Conservation (phyloP, 495 filamentous ascomycete species). For the Hypoxylon crocopeplum region DNA sequence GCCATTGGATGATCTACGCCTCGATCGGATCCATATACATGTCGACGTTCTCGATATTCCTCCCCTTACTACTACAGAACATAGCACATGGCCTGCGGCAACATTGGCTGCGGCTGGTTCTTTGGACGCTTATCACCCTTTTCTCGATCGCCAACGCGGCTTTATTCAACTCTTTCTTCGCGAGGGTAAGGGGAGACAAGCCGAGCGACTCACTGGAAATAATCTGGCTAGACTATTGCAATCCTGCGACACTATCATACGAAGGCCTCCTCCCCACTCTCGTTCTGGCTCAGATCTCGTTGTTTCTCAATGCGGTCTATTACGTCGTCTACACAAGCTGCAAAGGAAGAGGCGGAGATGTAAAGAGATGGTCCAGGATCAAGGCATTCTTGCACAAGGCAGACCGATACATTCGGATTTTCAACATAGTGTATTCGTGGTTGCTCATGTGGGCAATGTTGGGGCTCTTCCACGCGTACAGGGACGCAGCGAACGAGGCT, state of each 20-base stretch:
- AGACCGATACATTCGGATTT: background rate
- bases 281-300: background rate
- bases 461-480: constrained; percentile 9
- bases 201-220: background rate
- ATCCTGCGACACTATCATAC: background rate
- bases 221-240: constrained; percentile 9
- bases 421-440: background rate
- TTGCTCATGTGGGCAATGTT: constrained; percentile 27
- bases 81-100: constrained; percentile 1
- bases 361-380: background rate
- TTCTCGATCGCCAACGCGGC: constrained; percentile 9
- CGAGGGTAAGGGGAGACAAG: background rate
- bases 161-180: constrained; percentile 2
- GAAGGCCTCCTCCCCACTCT: background rate
- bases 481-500: background rate
- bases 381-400: background rate
- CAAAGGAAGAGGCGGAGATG: background rate
- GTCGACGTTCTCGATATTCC: constrained; percentile 19
- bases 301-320: constrained; percentile 12
- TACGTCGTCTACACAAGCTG: constrained; percentile 3
- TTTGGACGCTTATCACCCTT: constrained; percentile 7
- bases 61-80: constrained; percentile 5
- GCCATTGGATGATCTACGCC: constrained; percentile 17
- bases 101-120: constrained; percentile 12
- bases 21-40: constrained; percentile 16